phyloP scores from a whole-genome alignment of 768 basidiomycete species.

The Sarcomyxa edulis region DNA sequence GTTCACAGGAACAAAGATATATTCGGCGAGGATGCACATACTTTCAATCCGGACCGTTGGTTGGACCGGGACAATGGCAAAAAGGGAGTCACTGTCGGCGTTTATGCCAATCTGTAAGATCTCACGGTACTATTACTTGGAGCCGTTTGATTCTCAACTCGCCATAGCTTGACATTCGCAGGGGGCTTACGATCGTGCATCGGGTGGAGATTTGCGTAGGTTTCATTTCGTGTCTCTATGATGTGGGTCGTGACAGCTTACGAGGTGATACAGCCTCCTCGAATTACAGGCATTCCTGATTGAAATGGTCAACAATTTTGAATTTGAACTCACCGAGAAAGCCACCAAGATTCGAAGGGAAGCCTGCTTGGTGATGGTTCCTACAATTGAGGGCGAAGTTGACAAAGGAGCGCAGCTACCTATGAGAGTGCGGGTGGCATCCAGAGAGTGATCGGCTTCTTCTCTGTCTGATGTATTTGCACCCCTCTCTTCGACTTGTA shows the following conservation, averaged over 20 bases:
- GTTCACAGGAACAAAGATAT: constrained; percentile 21
- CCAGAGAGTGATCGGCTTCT: constrained; percentile 18
- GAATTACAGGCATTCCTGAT: constrained; percentile 59
- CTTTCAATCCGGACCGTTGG: constrained; percentile 39
- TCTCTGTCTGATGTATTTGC: no score
- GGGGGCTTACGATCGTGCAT: constrained; percentile 20
- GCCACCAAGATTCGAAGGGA: constrained; percentile 30
- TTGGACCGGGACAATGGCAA: constrained; percentile 17
- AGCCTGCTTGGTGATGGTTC: constrained; percentile 34
- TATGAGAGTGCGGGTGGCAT: constrained; percentile 28
- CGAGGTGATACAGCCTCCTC: constrained; percentile 22
- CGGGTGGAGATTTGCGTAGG: constrained; percentile 24
- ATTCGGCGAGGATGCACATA: constrained; percentile 36
- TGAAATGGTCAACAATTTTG: constrained; percentile 48
- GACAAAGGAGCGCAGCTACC: constrained; percentile 38
- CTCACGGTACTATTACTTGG: neutral
- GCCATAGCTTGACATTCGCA: constrained; percentile 17
- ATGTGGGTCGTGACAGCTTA: neutral
- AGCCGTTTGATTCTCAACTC: neutral
- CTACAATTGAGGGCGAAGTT: constrained; percentile 34
- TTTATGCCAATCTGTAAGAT: constrained; percentile 28
- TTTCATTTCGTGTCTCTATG: neutral
- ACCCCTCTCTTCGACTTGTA: no score
- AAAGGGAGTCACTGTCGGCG: constrained; percentile 22
- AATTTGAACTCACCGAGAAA: constrained; percentile 38